phyloP scores from a whole-genome alignment of 1,139 yeast species.

The Debaryomycetaceae sp. region DNA sequence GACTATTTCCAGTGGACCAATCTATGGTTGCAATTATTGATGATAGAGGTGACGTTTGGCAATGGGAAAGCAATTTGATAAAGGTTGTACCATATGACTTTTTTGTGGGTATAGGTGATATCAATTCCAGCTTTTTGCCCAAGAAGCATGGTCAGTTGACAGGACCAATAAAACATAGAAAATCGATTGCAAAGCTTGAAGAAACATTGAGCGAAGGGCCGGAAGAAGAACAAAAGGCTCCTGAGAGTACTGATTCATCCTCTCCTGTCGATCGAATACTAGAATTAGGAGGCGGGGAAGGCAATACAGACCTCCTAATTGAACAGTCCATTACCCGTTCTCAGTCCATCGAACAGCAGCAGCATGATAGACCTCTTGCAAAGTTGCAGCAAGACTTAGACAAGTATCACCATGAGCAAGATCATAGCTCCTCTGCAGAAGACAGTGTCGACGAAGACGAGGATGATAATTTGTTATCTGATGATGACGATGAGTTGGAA shows the following conservation, averaged over 20 bases:
- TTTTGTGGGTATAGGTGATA: constrained; percentile 96
- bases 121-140: constrained; percentile 88
- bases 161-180: constrained; percentile 67
- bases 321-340: constrained; percentile 58
- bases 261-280: constrained; percentile 52
- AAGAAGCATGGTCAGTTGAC: constrained; percentile 66
- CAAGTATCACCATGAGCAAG: constrained; percentile 40
- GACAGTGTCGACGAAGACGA: constrained; percentile 29
- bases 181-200: constrained; percentile 52
- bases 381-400: constrained; percentile 76
- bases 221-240: background rate
- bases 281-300: constrained; percentile 49
- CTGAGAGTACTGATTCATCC: constrained; percentile 9
- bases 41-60: constrained; percentile 99
- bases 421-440: constrained; percentile 11
- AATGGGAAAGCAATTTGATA: constrained; percentile 88
- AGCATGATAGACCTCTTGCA: constrained; percentile 76
- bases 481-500: constrained; percentile 75
- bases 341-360: constrained; percentile 63
- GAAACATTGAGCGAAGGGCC: constrained; percentile 18
- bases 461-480: constrained; percentile 60
- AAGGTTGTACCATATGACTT: constrained; percentile 95
- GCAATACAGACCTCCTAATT: constrained; percentile 39
- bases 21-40: constrained; percentile 96
- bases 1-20: constrained; percentile 93